A percentile compares a stretch with the other conserved stretches of the same genome.
Conservation (phyloP, 768 basidiomycete species). For the Phylloporus sp. region DNA sequence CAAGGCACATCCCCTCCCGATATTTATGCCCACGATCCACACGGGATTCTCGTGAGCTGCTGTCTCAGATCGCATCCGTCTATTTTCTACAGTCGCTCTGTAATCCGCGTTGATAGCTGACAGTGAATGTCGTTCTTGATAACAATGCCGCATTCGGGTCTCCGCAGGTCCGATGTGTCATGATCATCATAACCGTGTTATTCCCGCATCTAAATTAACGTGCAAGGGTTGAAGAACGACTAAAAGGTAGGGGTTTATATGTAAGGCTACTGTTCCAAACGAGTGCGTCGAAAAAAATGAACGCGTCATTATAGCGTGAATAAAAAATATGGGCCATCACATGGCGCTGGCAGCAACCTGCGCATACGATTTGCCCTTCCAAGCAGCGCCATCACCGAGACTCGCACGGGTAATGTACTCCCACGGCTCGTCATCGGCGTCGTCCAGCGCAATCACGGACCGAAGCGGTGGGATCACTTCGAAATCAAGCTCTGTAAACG, state of each 20-base stretch:
- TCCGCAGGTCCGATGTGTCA: neutral
- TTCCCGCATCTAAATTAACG: slow-evolving; percentile 9
- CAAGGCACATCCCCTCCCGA: slow-evolving; percentile 68
- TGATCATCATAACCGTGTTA: neutral
- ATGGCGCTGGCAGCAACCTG: slow-evolving; percentile 25
- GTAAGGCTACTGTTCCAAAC: neutral
- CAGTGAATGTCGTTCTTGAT: neutral
- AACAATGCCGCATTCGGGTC: neutral
- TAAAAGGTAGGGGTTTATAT: too few relatives aligned
- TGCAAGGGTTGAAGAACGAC: slow-evolving; percentile 4
- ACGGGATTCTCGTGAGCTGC: slow-evolving; percentile 44
- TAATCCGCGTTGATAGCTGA: neutral
- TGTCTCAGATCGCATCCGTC: neutral
- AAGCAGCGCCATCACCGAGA: slow-evolving; percentile 23
- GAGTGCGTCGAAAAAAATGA: slow-evolving; percentile 3
- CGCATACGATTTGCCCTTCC: slow-evolving; percentile 33
- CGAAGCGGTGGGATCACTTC: slow-evolving; percentile 31
- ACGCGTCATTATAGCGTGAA: too few relatives aligned
- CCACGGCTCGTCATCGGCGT: slow-evolving; percentile 30
- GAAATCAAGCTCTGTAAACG: slow-evolving; percentile 23
- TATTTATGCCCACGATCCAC: slow-evolving; percentile 52
- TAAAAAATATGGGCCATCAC: too few relatives aligned
- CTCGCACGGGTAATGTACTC: slow-evolving; percentile 31
- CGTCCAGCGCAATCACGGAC: slow-evolving; percentile 31
- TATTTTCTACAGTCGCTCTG: neutral